These are phyloP conservation scores for Pichia sp. DNA, from an alignment of 1,139 yeast genomes.

Conservation along the genomic window DNA sequence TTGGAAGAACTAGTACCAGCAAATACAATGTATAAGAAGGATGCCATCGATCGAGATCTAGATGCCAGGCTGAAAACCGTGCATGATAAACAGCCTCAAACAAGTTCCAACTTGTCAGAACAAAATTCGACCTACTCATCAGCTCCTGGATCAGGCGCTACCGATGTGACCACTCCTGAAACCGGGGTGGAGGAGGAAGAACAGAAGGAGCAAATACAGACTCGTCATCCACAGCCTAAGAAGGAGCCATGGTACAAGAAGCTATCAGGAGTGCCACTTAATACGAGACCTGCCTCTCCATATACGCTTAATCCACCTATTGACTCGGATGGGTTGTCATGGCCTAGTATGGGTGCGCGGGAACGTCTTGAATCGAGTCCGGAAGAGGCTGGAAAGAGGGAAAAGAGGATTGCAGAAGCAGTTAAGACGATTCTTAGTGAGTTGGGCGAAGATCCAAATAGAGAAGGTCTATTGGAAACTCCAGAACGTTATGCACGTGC, in stretches of 20 bases:
- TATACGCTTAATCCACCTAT: constrained; percentile 80
- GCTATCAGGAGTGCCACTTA: constrained; percentile 43
- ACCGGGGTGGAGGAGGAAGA: constrained; percentile 3
- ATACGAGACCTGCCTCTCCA: constrained; percentile 78
- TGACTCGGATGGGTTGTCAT: constrained; percentile 84
- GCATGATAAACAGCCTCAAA: constrained; percentile 2
- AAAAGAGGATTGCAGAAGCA: constrained; percentile 74
- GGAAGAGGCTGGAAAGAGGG: constrained; percentile 59
- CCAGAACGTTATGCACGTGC: constrained; percentile 97
- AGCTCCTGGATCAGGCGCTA: neutral
- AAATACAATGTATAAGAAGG: constrained; percentile 19
- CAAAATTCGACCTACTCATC: neutral
- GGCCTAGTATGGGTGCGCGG: constrained; percentile 93
- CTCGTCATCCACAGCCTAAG: constrained; percentile 27
- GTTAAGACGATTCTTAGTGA: constrained; percentile 77
- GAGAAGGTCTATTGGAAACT: constrained; percentile 91
- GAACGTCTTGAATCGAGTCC: constrained; percentile 61
- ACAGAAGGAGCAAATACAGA: constrained; percentile 7
- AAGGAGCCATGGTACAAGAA: constrained; percentile 32
- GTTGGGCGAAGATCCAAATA: constrained; percentile 82
- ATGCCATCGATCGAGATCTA: constrained; percentile 22
- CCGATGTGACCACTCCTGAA: neutral
- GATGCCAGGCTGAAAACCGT: constrained; percentile 12
- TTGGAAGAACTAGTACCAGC: no score
- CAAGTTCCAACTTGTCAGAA: neutral